A percentile compares a stretch with the other conserved stretches of the same genome.
These are phyloP conservation scores for Ceratobasidium sp. DNA, from an alignment of 1,284 basidiomycete species.

Conservation along the genomic window DNA sequence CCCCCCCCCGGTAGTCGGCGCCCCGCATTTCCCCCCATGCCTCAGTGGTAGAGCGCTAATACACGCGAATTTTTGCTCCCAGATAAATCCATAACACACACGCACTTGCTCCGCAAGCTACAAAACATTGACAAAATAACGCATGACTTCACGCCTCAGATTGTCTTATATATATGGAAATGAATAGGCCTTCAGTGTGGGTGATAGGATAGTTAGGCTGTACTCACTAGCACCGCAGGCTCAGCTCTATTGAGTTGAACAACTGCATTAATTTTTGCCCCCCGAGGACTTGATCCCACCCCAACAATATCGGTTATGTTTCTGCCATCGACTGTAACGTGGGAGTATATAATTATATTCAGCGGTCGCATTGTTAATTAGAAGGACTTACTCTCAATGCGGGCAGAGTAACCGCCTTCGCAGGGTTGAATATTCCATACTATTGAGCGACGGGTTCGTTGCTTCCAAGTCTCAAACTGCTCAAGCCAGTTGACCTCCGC, in stretches of 20 bases:
- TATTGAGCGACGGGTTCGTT: neutral
- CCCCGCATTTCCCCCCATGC: too few species aligned
- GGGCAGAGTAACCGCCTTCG: neutral
- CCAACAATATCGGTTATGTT: neutral
- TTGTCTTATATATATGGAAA: too few species aligned
- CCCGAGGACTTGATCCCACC: neutral
- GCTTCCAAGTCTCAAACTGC: conserved; percentile 19
- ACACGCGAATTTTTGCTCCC: too few species aligned
- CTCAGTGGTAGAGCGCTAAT: too few species aligned
- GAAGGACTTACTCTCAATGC: neutral
- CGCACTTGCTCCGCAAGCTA: too few species aligned
- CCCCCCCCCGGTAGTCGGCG: too few species aligned
- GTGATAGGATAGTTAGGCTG: neutral
- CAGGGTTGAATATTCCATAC: neutral
- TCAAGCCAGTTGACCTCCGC: conserved; percentile 20
- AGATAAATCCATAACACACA: too few species aligned
- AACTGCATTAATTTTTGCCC: conserved; percentile 4
- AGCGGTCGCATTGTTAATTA: neutral
- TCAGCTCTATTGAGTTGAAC: conserved; percentile 8
- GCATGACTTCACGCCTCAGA: too few species aligned
- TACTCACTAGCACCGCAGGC: conserved; percentile 11
- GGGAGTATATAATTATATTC: neutral
- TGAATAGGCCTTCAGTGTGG: too few species aligned
- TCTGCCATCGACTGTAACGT: neutral
- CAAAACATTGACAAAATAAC: too few species aligned